These are phyloP conservation scores for Amaranthus tricolor DNA, from an alignment of 179 eudicot species.

Conservation along the genomic window DNA sequence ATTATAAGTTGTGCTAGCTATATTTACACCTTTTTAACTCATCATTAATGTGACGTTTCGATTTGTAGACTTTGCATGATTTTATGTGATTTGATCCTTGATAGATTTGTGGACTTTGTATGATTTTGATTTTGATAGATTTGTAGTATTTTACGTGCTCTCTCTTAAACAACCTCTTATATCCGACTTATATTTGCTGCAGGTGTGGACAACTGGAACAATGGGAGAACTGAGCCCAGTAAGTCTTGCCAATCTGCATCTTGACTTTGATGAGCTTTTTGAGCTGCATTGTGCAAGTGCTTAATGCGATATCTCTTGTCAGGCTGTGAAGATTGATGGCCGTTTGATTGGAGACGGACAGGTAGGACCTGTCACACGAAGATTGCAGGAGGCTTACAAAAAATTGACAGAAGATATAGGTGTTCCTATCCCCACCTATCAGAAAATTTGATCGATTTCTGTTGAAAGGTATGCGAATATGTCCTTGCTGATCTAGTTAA, in stretches of 20 bases:
- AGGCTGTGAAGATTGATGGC: constrained; percentile 85
- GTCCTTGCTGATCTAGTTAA: neutral
- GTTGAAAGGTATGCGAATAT: constrained; percentile 9
- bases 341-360: constrained; percentile 72
- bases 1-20: neutral
- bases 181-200: constrained; percentile 24
- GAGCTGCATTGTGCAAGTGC: neutral
- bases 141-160: too few species aligned
- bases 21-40: neutral
- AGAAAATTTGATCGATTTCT: constrained; percentile 15
- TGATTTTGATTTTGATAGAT: too few species aligned
- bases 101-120: too few species aligned
- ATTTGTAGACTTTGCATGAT: too few species aligned
- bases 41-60: neutral
- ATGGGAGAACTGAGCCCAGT: constrained; percentile 99
- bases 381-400: constrained; percentile 58
- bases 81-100: too few species aligned
- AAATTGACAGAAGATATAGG: constrained; percentile 60
- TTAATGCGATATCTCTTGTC: constrained; percentile 17
- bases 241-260: constrained; percentile 21
- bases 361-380: constrained; percentile 77
- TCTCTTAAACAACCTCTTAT: neutral
- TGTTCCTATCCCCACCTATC: constrained; percentile 77
- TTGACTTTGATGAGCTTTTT: neutral
- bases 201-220: constrained; percentile 99